Percentiles rank a stretch among this genome's conserved stretches.
Evolutionary conservation across 176 grass and related monocot species (phyloP).

Genomic region (Eleusine indica): DNA sequence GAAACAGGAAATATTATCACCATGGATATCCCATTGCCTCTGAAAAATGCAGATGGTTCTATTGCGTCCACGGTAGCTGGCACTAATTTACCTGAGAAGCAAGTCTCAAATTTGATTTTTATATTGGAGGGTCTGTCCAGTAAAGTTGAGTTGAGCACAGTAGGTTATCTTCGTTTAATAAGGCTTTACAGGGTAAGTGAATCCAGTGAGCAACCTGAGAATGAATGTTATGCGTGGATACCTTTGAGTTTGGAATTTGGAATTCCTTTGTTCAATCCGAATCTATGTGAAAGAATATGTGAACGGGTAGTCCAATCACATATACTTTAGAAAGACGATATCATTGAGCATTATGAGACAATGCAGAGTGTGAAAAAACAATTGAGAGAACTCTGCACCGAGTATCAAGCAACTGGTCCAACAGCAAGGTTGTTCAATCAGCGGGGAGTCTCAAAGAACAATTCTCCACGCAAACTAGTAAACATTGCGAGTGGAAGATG

Average conservation of each 20-base stretch:
- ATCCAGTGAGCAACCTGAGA: conserved; percentile 25
- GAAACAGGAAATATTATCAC: conserved; percentile 67
- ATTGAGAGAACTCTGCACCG: conserved; percentile 70
- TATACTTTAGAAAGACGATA: conserved; percentile 69
- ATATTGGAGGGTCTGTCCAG: conserved; percentile 64
- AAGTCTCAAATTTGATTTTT: conserved; percentile 53
- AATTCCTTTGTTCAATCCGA: conserved; percentile 87
- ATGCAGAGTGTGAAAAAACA: conserved; percentile 84
- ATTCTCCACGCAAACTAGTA: conserved; percentile 57
- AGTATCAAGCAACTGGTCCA: conserved; percentile 87
- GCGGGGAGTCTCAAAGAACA: conserved; percentile 57
- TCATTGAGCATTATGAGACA: conserved; percentile 67
- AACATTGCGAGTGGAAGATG: conserved; percentile 83
- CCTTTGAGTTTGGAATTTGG: conserved; percentile 88
- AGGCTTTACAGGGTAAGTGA: conserved; percentile 66
- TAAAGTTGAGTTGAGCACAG: conserved; percentile 61
- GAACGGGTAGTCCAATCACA: conserved; percentile 63
- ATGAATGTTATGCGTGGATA: conserved; percentile 72
- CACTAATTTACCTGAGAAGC: conserved; percentile 33
- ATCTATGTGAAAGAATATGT: conserved; percentile 81
- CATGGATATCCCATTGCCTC: conserved; percentile 66
- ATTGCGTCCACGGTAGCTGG: conserved; percentile 37
- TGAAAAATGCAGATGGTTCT: conserved; percentile 76
- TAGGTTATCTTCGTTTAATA: conserved; percentile 82
- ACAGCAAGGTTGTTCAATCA: conserved; percentile 76